Percentiles rank a stretch among this genome's conserved stretches.
Evolutionary conservation across 177 flowering plant genomes (phyloP).

Genomic region (Telopea speciosissima): DNA sequence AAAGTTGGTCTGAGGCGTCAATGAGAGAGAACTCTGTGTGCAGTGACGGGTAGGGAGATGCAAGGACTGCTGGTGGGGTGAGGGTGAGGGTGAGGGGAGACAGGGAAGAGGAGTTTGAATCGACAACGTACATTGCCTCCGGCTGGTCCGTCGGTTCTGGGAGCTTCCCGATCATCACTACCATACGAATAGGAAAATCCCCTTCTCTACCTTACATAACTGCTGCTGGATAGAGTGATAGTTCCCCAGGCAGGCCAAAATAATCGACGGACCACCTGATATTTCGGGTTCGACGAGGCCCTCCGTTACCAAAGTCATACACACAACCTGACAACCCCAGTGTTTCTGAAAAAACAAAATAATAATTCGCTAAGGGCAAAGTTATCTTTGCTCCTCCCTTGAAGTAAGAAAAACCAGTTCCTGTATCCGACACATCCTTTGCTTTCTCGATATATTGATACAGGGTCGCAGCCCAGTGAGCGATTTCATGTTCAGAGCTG

Average conservation of each 20-base stretch:
- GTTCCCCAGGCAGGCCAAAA: conserved; percentile 50
- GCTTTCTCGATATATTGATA: conserved; percentile 41
- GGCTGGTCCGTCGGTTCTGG: no score
- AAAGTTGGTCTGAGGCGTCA: no score
- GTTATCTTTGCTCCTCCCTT: conserved; percentile 73
- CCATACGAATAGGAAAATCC: no score
- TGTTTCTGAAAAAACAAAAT: conserved; percentile 25
- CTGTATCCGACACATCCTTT: conserved; percentile 34
- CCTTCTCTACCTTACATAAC: conserved; percentile 40
- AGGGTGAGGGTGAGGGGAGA: no score
- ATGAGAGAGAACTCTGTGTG: no score
- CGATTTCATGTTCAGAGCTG: conserved; percentile 36
- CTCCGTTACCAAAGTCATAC: conserved; percentile 47
- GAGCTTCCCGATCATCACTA: no score
- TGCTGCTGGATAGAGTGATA: conserved; percentile 54
- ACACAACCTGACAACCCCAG: conserved; percentile 30
- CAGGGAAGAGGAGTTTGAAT: no score
- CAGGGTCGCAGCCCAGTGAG: conserved; percentile 60
- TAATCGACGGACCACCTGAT: conserved; percentile 46
- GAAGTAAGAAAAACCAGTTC: conserved; percentile 48
- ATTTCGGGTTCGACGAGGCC: neutral
- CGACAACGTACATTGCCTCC: no score
- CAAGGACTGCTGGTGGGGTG: no score
- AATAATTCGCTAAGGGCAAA: conserved; percentile 56
- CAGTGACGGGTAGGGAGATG: no score